Conservation (phyloP, 1,139 yeast genomes). For the Hansenula anomala region DNA sequence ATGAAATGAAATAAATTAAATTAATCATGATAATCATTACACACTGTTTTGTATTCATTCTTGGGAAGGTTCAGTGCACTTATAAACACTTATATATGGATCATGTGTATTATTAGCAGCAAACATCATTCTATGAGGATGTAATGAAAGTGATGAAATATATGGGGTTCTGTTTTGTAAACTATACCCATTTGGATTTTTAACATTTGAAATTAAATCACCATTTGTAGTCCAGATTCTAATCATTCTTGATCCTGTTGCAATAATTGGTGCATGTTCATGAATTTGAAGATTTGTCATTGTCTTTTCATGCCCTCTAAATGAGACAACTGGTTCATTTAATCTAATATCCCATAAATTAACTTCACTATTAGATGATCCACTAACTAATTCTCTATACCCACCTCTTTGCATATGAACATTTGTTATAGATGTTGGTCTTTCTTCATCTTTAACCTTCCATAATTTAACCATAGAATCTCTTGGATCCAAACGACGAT, state of each 20-base stretch:
- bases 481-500: constrained; percentile 77
- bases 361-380: constrained; percentile 76
- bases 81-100: constrained; percentile 64
- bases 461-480: constrained; percentile 85
- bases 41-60: too few species aligned
- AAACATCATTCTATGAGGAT: constrained; percentile 92
- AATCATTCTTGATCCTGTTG: constrained; percentile 80
- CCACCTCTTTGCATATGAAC: constrained; percentile 98
- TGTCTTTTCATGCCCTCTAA: constrained; percentile 48
- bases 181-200: constrained; percentile 43
- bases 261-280: constrained; percentile 93
- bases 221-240: constrained; percentile 89
- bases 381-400: constrained; percentile 81
- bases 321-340: constrained; percentile 65
- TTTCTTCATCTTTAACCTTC: constrained; percentile 41
- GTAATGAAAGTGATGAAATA: constrained; percentile 68
- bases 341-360: constrained; percentile 87
- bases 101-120: constrained; percentile 86
- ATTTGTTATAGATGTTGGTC: constrained; percentile 67
- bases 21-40: too few species aligned
- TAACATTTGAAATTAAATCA: constrained; percentile 57
- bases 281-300: constrained; percentile 79
- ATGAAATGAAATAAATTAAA: too few species aligned
- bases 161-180: constrained; percentile 37
- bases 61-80: constrained; percentile 34